These are phyloP conservation scores for Vararia minispora DNA, from an alignment of 768 basidiomycete genomes.

Conservation along the genomic window DNA sequence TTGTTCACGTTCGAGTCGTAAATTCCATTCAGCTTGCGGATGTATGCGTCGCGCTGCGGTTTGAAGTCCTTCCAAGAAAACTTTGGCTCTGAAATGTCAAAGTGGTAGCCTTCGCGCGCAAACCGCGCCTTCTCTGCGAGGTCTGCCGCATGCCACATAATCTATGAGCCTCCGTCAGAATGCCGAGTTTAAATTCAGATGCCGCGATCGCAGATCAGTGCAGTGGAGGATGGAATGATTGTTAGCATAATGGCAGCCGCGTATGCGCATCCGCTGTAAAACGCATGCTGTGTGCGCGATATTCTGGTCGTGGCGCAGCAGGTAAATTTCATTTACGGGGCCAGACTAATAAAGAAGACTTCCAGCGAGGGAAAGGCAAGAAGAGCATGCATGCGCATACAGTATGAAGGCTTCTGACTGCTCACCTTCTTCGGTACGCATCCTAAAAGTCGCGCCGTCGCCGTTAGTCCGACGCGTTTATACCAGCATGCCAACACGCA, in stretches of 20 bases:
- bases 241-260: too few relatives aligned
- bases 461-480: slow-evolving; percentile 1
- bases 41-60: slow-evolving; percentile 91
- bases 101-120: slow-evolving; percentile 64
- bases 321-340: too few relatives aligned
- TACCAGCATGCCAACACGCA: slow-evolving; percentile 25
- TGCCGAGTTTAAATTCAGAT: background rate
- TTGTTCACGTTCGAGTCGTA: slow-evolving; percentile 84
- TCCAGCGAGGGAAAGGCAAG: too few relatives aligned
- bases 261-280: too few relatives aligned
- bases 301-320: too few relatives aligned
- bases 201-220: too few relatives aligned
- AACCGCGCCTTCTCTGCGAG: slow-evolving; percentile 74
- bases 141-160: slow-evolving; percentile 98
- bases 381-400: background rate
- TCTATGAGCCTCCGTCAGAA: slow-evolving; percentile 34
- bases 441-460: slow-evolving; percentile 31
- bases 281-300: too few relatives aligned
- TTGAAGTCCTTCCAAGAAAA: slow-evolving; percentile 93
- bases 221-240: too few relatives aligned
- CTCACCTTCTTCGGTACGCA: slow-evolving; percentile 95
- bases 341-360: too few relatives aligned
- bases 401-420: background rate
- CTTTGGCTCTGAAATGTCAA: slow-evolving; percentile 38
- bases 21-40: slow-evolving; percentile 77